Evolutionary conservation across 1,284 basidiomycete species (phyloP).

Genomic region (Cutaneotrichosporon spelunceum): DNA sequence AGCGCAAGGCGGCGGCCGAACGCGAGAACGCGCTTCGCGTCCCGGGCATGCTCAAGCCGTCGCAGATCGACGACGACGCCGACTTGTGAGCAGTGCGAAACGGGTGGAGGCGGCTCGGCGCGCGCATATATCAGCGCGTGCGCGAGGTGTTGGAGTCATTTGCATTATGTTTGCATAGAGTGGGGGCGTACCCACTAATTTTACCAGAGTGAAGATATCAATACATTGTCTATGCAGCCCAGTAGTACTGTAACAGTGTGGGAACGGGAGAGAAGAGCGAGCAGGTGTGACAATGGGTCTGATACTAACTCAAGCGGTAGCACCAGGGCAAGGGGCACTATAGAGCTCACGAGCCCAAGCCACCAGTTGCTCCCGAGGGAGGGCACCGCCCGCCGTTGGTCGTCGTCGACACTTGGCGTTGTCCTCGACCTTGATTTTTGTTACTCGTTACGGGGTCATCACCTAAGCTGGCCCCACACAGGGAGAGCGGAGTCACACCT

Average conservation of each 20-base stretch:
- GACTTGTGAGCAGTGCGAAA: slow-evolving; percentile 37
- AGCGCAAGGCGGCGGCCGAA: slow-evolving; percentile 69
- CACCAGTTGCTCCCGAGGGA: no score
- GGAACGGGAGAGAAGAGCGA: neutral
- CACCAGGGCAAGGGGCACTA: no score
- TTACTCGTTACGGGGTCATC: no score
- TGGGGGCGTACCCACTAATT: slow-evolving; percentile 7
- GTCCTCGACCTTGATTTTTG: no score
- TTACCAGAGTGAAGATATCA: slow-evolving; percentile 9
- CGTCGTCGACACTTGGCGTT: no score
- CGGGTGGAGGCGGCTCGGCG: neutral
- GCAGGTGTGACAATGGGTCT: neutral
- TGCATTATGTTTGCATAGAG: slow-evolving; percentile 18
- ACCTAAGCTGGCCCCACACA: no score
- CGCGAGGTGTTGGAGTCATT: slow-evolving; percentile 6
- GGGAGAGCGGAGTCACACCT: no score
- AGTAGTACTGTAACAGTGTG: neutral
- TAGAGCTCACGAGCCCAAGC: no score
- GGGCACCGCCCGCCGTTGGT: no score
- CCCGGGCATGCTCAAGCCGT: slow-evolving; percentile 98
- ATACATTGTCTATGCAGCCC: slow-evolving; percentile 14
- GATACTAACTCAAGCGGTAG: neutral
- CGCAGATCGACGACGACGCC: slow-evolving; percentile 77
- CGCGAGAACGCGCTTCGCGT: slow-evolving; percentile 86
- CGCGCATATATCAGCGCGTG: neutral